Evolutionary conservation across 1,284 basidiomycete genomes (phyloP).

Genomic region (Cutaneotrichosporon cyanovorans): DNA sequence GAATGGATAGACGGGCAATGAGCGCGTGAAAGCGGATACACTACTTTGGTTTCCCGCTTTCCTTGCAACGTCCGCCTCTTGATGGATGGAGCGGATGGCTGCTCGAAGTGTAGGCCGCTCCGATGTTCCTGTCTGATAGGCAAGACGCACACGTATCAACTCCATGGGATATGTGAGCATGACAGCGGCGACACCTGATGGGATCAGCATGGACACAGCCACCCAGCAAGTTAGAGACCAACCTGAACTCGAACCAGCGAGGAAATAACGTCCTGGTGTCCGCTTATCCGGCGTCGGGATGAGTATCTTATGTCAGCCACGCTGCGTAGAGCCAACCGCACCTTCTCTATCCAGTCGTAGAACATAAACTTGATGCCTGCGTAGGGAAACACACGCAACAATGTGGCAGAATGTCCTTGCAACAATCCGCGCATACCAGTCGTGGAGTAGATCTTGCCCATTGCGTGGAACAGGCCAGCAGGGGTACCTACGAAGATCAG

Average conservation of each 20-base stretch:
- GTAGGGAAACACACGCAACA: slow-evolving; percentile 73
- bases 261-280: slow-evolving; percentile 74
- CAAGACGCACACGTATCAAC: slow-evolving; percentile 88
- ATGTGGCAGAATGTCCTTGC: slow-evolving; percentile 91
- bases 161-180: slow-evolving; percentile 92
- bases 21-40: slow-evolving; percentile 42
- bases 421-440: slow-evolving; percentile 73
- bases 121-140: slow-evolving; percentile 64
- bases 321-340: slow-evolving; percentile 44
- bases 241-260: slow-evolving; percentile 85
- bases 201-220: neutral
- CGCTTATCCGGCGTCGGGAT: slow-evolving; percentile 77
- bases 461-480: slow-evolving; percentile 66
- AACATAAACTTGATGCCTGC: slow-evolving; percentile 98
- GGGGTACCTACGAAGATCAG: slow-evolving; percentile 30
- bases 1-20: slow-evolving; percentile 49
- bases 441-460: slow-evolving; percentile 65
- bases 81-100: slow-evolving; percentile 58
- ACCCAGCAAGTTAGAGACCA: neutral
- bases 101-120: slow-evolving; percentile 57
- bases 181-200: slow-evolving; percentile 73
- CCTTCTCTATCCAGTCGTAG: slow-evolving; percentile 79
- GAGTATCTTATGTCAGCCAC: slow-evolving; percentile 51
- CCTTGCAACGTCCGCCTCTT: neutral
- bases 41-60: neutral